A percentile compares a stretch with the other conserved stretches of the same genome.
Conservation (phyloP, 2,329 filamentous ascomycete species). For the Massarina eburnea region DNA sequence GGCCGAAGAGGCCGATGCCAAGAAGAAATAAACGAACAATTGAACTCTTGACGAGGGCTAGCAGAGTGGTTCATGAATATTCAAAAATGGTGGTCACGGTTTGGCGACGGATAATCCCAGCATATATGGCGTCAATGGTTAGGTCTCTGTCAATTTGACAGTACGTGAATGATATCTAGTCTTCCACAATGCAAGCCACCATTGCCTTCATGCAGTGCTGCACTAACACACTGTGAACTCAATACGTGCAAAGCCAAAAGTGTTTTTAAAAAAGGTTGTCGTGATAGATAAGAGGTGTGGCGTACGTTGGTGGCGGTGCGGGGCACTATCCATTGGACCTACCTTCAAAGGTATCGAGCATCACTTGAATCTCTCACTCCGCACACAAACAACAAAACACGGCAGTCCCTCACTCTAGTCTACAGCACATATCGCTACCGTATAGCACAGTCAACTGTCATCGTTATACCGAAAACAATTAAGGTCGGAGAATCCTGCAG, state of each 20-base stretch:
- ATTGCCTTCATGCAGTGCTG: constrained; percentile 20
- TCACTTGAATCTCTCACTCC: neutral
- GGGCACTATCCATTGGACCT: neutral
- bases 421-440: neutral
- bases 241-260: constrained; percentile 21
- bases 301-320: neutral
- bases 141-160: constrained; percentile 34
- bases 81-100: constrained; percentile 35
- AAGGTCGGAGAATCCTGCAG: too few species aligned
- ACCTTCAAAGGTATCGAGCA: neutral
- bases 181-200: constrained; percentile 37
- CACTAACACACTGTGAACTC: neutral
- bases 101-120: constrained; percentile 34
- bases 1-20: constrained; percentile 73
- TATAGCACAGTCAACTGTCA: too few species aligned
- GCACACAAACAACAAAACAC: neutral
- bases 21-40: constrained; percentile 72
- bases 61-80: constrained; percentile 31
- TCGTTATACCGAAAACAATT: too few species aligned
- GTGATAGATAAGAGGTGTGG: neutral
- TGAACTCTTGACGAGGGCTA: constrained; percentile 20
- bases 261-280: constrained; percentile 17
- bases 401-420: neutral
- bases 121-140: constrained; percentile 44
- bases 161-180: constrained; percentile 43